Evolutionary conservation across 1,139 yeast species (phyloP), one percentile per base, ranked within the genome.

Genomic region (Hyphopichia burtonii): DNA sequence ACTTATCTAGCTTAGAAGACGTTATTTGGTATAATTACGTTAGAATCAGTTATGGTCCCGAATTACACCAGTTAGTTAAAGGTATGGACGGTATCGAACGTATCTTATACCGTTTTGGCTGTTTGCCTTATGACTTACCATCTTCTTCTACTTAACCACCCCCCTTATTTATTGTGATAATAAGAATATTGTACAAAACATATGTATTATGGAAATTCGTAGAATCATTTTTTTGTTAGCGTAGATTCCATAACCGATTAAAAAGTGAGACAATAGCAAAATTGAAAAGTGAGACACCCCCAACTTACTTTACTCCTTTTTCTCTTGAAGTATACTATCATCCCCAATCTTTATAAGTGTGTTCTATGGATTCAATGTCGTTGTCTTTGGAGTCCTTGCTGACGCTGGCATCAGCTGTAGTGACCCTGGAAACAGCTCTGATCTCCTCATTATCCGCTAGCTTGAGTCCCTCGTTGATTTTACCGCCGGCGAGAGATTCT

Each of bases 41-140:
- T 10, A 67, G 87, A 54, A 65, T 82, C 43, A 78, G 84, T 49
- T 82, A 81, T 53, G 87, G 87, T 2, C 86, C 87, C 3, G 85
- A 80, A 47, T 51, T 80, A 49, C 72, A 68, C 31, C 74, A 73
- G 36, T 65, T 81, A 53, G 79, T 66, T 41, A 65, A 66, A 51
- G 86, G 86, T n/a, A 77, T 82, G 85, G 85, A 81, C 52, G 83
- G 84, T 12, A 80, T 82, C 41, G 84, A 80, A 54, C 59, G 74
- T n/a, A 79, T 82, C 25, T 69, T 81, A 45, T 56, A 64, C 28
- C 66, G 79, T 44, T 76, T 73, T 50, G 65, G 66, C 17, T 68
- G 74, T 46, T 64, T 71, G 43, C 75, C 76, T 11, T 68, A 68
- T 42, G 56, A 58, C 7, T 11, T 35, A 5, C 12, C 25, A 17